These are phyloP conservation scores for Phytophthora palmivora DNA, from an alignment of 352 stramenopile genomes.

Conservation along the genomic window DNA sequence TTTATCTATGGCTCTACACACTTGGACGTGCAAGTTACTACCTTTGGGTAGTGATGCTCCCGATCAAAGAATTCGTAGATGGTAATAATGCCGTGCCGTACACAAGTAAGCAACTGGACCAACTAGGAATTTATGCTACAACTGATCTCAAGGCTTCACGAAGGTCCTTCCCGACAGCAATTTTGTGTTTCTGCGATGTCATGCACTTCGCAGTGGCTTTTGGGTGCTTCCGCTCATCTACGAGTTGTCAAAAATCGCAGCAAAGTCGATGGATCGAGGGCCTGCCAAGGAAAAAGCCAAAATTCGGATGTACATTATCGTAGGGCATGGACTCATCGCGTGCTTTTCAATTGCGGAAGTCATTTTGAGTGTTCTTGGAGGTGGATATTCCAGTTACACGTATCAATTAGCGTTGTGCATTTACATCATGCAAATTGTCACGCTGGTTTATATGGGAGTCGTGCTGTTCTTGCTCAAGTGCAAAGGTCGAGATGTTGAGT, in stretches of 20 bases:
- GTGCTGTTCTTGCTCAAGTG: constrained; percentile 48
- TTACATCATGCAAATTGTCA: constrained; percentile 56
- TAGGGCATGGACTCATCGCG: constrained; percentile 39
- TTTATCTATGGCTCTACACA: constrained; percentile 56
- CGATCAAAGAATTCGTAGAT: constrained; percentile 41
- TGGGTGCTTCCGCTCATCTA: constrained; percentile 63
- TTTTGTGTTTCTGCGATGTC: constrained; percentile 57
- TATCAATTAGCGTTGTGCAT: constrained; percentile 47
- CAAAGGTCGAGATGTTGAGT: constrained; percentile 60
- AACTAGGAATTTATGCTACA: constrained; percentile 55
- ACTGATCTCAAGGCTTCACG: constrained; percentile 38
- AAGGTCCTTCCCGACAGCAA: constrained; percentile 35
- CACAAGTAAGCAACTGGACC: constrained; percentile 49
- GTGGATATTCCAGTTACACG: constrained; percentile 49
- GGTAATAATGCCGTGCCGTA: constrained; percentile 39
- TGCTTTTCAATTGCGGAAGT: constrained; percentile 39
- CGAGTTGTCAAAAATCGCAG: constrained; percentile 65
- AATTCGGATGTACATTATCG: constrained; percentile 48
- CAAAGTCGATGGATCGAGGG: constrained; percentile 71
- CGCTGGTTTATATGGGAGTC: constrained; percentile 52
- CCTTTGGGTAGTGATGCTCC: constrained; percentile 50
- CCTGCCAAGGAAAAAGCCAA: constrained; percentile 43
- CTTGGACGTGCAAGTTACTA: constrained; percentile 42
- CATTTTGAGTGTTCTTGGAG: constrained; percentile 28
- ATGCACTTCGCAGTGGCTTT: constrained; percentile 58